phyloP scores from a whole-genome alignment of 225 moss, liverwort and hornwort genomes.

The Pseudisothecium myosuroides region DNA sequence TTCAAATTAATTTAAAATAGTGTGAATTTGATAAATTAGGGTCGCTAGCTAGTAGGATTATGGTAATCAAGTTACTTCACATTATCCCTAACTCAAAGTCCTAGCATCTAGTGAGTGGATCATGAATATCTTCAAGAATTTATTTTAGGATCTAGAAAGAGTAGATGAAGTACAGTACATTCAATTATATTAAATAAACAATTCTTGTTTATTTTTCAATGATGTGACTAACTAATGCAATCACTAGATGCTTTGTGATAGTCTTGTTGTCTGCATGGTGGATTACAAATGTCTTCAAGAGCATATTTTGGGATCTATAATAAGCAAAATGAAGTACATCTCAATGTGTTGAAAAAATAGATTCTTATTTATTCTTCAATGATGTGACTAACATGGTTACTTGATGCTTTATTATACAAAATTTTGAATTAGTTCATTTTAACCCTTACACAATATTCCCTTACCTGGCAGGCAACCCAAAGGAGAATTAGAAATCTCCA shows the following conservation, averaged over 20 bases:
- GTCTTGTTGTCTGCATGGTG: fast-evolving
- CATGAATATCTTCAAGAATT: neutral
- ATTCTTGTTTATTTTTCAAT: neutral
- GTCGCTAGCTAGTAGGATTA: neutral
- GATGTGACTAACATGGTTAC: neutral
- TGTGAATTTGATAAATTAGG: neutral
- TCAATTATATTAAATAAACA: neutral
- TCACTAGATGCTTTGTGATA: fast-evolving
- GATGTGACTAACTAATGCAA: fast-evolving
- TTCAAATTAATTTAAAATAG: neutral
- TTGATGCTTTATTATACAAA: too few relatives aligned
- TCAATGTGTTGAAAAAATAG: neutral
- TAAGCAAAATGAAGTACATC: neutral
- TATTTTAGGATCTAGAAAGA: neutral
- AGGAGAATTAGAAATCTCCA: too few relatives aligned
- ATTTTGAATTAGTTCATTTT: neutral
- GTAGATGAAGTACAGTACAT: fast-evolving
- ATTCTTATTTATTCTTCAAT: neutral
- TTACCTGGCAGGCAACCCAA: fast-evolving
- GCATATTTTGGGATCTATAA: fast-evolving
- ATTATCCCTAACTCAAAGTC: neutral
- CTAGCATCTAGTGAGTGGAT: neutral
- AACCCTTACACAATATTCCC: fast-evolving
- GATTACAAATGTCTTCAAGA: neutral
- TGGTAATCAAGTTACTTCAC: fast-evolving